A percentile compares a stretch with the other conserved stretches of the same genome.
Evolutionary conservation across 2,329 filamentous ascomycete species (phyloP).

Genomic region (Metarhizium rileyi): DNA sequence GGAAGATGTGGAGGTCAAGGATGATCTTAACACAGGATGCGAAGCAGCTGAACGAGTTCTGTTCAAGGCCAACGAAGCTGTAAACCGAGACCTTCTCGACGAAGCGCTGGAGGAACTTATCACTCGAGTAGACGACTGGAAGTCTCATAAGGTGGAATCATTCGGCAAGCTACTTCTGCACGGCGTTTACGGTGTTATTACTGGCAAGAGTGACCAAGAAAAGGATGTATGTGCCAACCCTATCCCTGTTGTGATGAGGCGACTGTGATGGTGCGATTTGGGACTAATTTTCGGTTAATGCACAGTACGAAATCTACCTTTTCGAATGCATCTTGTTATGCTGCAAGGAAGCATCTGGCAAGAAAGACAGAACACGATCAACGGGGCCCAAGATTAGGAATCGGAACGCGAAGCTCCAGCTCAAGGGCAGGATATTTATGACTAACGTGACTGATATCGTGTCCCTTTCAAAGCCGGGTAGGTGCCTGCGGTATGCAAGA

Average conservation of each 20-base stretch:
- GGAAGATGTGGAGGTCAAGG: conserved; percentile 59
- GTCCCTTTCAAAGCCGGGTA: conserved; percentile 79
- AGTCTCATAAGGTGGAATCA: conserved; percentile 79
- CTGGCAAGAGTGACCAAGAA: conserved; percentile 80
- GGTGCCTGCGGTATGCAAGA: conserved; percentile 16
- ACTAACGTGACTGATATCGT: conserved; percentile 96
- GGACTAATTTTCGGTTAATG: conserved; percentile 10
- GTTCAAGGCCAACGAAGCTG: conserved; percentile 78
- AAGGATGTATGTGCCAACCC: conserved; percentile 58
- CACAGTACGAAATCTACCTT: conserved; percentile 89
- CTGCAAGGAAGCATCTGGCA: conserved; percentile 87
- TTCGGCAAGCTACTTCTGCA: conserved; percentile 85
- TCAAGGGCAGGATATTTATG: conserved; percentile 98
- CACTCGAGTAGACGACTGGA: conserved; percentile 89
- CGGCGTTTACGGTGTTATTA: conserved; percentile 85
- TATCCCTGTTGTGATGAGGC: neutral
- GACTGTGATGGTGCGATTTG: too few relatives aligned
- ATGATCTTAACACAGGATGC: conserved; percentile 67
- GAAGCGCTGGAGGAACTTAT: conserved; percentile 78
- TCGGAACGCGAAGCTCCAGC: conserved; percentile 73
- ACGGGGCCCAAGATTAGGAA: conserved; percentile 46
- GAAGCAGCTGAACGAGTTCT: conserved; percentile 75
- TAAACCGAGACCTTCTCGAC: conserved; percentile 75
- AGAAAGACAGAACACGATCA: conserved; percentile 53
- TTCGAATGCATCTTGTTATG: conserved; percentile 93